phyloP scores from a whole-genome alignment of 106 monocot genomes.

The Triglochin maritima region DNA sequence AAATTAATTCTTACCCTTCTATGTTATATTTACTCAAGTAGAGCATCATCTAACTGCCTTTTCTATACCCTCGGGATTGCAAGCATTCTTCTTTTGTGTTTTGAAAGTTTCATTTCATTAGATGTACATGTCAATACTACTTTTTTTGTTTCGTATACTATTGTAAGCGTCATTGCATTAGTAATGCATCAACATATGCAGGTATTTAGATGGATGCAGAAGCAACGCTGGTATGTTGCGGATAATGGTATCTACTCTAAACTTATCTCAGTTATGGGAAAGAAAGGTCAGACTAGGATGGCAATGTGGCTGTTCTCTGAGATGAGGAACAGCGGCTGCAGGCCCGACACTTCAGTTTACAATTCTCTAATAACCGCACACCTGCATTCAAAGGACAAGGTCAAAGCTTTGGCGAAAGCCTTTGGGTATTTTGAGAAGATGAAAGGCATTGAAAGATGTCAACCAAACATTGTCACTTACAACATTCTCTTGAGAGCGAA shows the following conservation, averaged over 20 bases:
- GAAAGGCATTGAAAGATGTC: slow-evolving; percentile 82
- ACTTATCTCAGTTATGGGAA: slow-evolving; percentile 98
- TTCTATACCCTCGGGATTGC: not conserved
- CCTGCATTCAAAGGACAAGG: slow-evolving; percentile 70
- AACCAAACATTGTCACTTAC: slow-evolving; percentile 79
- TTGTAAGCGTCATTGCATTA: not conserved
- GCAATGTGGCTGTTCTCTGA: slow-evolving; percentile 99
- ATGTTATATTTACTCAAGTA: too few relatives aligned
- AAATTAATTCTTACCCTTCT: too few relatives aligned
- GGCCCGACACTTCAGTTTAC: slow-evolving; percentile 89
- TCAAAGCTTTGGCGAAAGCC: slow-evolving; percentile 76
- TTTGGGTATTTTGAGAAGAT: slow-evolving; percentile 79
- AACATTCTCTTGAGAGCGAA: slow-evolving; percentile 90
- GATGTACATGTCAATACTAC: not conserved
- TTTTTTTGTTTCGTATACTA: too few relatives aligned
- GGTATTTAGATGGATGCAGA: slow-evolving; percentile 99
- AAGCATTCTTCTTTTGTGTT: not conserved
- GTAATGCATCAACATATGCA: slow-evolving; percentile 5
- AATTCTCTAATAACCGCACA: slow-evolving; percentile 83
- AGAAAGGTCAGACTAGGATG: slow-evolving; percentile 87
- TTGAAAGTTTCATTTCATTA: not conserved
- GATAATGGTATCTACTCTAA: slow-evolving; percentile 97
- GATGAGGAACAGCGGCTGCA: slow-evolving; percentile 87
- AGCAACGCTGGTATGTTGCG: slow-evolving; percentile 91
- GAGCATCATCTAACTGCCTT: not conserved